Evolutionary conservation across 805 yeast species (phyloP), one percentile per base, ranked within the genome.

Genomic region (Metschnikowia dekortorum): DNA sequence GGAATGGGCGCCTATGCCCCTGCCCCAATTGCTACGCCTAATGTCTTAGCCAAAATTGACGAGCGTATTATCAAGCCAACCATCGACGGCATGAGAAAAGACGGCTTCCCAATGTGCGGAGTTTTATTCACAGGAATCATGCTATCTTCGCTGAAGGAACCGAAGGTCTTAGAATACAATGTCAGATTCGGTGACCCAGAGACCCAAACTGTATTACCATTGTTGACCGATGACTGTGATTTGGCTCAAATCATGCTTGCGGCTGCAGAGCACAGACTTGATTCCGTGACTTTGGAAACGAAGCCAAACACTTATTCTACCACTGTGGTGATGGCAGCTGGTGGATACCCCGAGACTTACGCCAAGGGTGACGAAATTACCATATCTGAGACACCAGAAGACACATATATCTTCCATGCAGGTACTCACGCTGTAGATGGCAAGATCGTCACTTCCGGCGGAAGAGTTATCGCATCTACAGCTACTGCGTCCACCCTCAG

Each of bases 1-100:
- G 99, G 99, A 56, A 94, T 94, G 99, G 99, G 99, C 56, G 96
- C 98, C 7, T 94, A 94, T 64, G 94, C 98, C 7, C 99, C 99
- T 32, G 96, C 98, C 9, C 99, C 99, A 50, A 77, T 89, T 55
- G 98, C 95, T 16, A 89, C 97, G 16, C 83, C 89, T 2, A 76
- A 79, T 26, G 66, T 94, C 35, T 69, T 91, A 61, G 72, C 77
- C 53, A 76, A 83, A 68, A 90, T 94, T 64, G 83, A 90, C 63
- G 73, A 75, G 44, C 75, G 79, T n/a, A 79, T 95, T 61, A 79
- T 95, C 61, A 83, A 85, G 70, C 98, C 98, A 50, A 87, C 97
- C 35, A 85, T 94, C 62, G 90, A 84, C 61, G 98, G 99, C 52
- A 88, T 94, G 96, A 86, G 99, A 75, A 81, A 78, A 61, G 99